A percentile compares a stretch with the other conserved stretches of the same genome.
phyloP scores from a whole-genome alignment of 176 grass and related monocot species.

The Carex scoparia region DNA sequence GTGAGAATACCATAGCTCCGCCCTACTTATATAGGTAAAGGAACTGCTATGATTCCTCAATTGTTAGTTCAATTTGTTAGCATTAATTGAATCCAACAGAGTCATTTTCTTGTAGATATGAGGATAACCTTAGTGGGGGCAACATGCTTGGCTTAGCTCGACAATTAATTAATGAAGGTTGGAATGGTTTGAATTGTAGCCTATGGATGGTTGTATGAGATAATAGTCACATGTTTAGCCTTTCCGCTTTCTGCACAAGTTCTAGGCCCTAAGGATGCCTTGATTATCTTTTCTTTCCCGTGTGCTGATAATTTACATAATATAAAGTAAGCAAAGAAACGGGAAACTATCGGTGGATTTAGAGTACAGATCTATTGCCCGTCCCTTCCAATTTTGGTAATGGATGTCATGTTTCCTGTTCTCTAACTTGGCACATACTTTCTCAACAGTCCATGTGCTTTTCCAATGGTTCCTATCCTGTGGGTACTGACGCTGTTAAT shows the following conservation, averaged over 20 bases:
- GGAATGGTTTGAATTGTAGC: background rate
- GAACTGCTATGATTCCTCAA: background rate
- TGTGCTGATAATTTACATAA: background rate
- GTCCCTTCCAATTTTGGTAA: background rate
- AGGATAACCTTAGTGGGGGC: background rate
- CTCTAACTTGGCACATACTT: background rate
- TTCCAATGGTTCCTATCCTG: background rate
- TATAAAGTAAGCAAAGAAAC: background rate
- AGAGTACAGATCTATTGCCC: background rate
- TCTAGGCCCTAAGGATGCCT: background rate
- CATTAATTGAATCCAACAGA: background rate
- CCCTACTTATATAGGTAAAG: slow-evolving; percentile 12
- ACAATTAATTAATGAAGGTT: slow-evolving; percentile 4
- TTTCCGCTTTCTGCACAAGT: background rate
- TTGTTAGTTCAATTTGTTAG: background rate
- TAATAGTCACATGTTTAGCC: background rate
- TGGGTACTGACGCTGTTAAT: background rate
- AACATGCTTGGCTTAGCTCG: background rate
- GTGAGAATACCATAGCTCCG: background rate
- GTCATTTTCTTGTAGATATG: background rate
- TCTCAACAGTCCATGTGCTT: slow-evolving; percentile 15
- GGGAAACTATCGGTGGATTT: slow-evolving; percentile 3
- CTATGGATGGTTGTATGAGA: background rate
- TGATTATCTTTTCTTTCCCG: background rate
- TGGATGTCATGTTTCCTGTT: background rate